Evolutionary conservation across 345 rosid species (phyloP), one percentile per base, ranked within the genome.

Genomic region (Syzygium aqueum): DNA sequence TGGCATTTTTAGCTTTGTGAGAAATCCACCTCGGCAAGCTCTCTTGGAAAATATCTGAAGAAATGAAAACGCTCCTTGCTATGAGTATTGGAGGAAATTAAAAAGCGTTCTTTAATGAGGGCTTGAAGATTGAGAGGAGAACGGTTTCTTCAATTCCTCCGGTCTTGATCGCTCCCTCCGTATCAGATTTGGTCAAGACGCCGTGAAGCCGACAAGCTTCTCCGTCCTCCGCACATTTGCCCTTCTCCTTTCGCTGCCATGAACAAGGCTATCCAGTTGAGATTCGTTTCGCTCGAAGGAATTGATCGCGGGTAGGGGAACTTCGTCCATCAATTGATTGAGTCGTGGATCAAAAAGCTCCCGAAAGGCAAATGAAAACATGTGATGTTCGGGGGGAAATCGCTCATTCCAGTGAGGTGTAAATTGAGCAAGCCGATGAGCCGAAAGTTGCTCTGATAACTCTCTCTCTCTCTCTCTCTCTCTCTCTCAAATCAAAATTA

Each of bases 191-290:
- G 6, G 1, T 5, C 22, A 7, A 15, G 16, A 15, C 1, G 2
- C 10, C 1, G 16, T 1, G 5, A 15, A 7, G 11, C 21, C 0
- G 17, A 1, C 5, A 16, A 65, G 21, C 77, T 65, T 65, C 77
- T 65, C 5, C 11, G 0, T 65, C 77, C 77, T 65, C 1, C 11
- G 1, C 4, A 7, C 40, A 7, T 28, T 10, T 1, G 0, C 2
- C 40, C 37, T 5, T 63, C 40, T 25, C 6, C 65, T 25, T 59
- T 59, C 3, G 1, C 5, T 0, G 30, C 2, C 3, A 0, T 25
- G 65, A 59, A 63, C 0, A 21, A 30, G 11, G 1, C 22, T 3
- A 5, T 63, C 21, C 7, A 17, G 9, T 63, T 11, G 16, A 59
- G 16, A 59, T 59, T 11, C 6, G 3, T 13, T 59, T 27, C 15